Conservation (phyloP, 2,329 filamentous ascomycete genomes). For the Phyllosticta citrichinensis region DNA sequence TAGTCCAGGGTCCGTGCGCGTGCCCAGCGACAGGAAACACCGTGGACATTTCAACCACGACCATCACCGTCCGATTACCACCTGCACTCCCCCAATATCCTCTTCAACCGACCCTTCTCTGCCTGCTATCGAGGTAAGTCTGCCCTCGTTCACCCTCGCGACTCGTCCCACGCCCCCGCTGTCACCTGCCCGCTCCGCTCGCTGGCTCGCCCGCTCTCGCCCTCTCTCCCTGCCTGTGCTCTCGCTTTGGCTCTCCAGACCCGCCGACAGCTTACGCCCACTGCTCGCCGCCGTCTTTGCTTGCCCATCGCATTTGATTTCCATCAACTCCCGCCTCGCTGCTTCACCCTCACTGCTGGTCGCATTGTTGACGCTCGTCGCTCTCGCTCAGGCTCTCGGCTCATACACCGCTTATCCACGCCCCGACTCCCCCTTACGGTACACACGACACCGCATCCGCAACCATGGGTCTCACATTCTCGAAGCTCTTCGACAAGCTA, state of each 20-base stretch:
- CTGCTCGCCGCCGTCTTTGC: conserved; percentile 5
- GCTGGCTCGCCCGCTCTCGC: not conserved
- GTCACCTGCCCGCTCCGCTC: not conserved
- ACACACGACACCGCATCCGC: conserved; percentile 30
- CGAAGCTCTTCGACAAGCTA: conserved; percentile 96
- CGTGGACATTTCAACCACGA: conserved; percentile 11
- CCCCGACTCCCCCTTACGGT: conserved; percentile 6
- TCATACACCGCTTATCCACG: conserved; percentile 9
- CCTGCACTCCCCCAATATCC: conserved; percentile 6
- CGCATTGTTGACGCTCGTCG: conserved; percentile 1
- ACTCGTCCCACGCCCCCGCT: not conserved
- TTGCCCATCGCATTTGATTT: conserved; percentile 1
- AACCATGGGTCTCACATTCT: conserved; percentile 86
- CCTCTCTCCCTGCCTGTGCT: conserved; percentile 2
- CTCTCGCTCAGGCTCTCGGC: not conserved
- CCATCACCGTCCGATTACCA: conserved; percentile 8
- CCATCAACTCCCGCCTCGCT: not conserved
- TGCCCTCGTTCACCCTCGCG: not conserved
- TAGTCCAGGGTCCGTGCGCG: conserved; percentile 5
- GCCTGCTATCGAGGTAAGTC: conserved; percentile 5
- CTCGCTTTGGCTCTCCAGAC: conserved; percentile 5
- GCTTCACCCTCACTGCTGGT: not conserved
- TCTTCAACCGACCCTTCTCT: conserved; percentile 3
- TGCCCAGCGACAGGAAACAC: conserved; percentile 10
- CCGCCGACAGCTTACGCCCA: conserved; percentile 5